Conservation (phyloP, 371 early-diverging fungal genomes). For the Apophysomyces variabilis region DNA sequence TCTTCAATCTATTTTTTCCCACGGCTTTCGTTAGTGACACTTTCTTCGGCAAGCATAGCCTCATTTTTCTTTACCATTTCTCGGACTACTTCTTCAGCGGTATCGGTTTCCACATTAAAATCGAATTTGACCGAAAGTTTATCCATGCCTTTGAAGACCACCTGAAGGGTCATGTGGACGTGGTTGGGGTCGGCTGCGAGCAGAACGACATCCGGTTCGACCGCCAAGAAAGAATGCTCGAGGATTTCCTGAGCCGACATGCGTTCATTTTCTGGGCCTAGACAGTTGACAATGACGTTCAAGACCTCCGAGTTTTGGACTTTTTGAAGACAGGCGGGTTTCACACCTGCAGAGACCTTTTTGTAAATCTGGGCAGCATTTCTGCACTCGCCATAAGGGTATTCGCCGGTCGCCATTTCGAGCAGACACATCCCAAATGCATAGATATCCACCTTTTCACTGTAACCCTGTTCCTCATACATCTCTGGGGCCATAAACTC, state of each 20-base stretch:
- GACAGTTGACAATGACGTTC: conserved; percentile 75
- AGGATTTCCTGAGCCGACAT: conserved; percentile 80
- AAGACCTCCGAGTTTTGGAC: conserved; percentile 76
- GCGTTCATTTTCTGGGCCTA: conserved; percentile 68
- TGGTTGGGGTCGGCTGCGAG: conserved; percentile 64
- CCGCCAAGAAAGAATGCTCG: conserved; percentile 84
- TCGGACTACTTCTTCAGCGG: conserved; percentile 89
- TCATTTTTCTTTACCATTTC: conserved; percentile 71
- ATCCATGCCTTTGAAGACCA: conserved; percentile 86
- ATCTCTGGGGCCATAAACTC: conserved; percentile 45
- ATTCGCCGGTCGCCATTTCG: conserved; percentile 89
- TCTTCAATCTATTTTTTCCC: conserved; percentile 66
- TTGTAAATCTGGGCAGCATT: conserved; percentile 88
- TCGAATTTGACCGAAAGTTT: conserved; percentile 88
- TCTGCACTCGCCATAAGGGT: conserved; percentile 88
- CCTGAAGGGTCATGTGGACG: conserved; percentile 79
- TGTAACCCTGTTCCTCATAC: conserved; percentile 87
- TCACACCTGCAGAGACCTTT: conserved; percentile 80
- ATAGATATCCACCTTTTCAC: conserved; percentile 90
- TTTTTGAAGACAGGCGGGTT: conserved; percentile 75
- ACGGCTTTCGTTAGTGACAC: no score
- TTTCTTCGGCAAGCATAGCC: no score
- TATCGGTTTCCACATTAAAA: conserved; percentile 88
- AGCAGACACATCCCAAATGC: conserved; percentile 94
- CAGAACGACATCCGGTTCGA: conserved; percentile 72